Conservation (phyloP, 2,329 filamentous ascomycete genomes). For the Harringtonia lauricola region DNA sequence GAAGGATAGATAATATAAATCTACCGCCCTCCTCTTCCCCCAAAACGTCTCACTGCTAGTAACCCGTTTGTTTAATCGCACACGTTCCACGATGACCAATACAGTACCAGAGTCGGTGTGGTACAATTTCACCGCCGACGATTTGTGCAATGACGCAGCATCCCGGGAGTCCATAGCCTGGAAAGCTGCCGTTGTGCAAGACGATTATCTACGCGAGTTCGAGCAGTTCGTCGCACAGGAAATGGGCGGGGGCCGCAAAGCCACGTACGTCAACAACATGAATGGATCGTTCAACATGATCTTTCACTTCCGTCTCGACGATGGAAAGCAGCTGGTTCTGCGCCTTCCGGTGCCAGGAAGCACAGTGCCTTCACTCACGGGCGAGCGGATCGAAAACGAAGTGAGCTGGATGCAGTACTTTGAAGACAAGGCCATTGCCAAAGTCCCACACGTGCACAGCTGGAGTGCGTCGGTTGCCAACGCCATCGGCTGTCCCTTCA, state of each 20-base stretch:
- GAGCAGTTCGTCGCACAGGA: neutral
- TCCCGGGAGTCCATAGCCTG: neutral
- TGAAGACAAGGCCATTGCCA: neutral
- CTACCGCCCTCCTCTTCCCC: no score
- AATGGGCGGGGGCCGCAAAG: neutral
- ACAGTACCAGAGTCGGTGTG: neutral
- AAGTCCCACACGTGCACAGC: neutral
- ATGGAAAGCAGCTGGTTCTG: neutral
- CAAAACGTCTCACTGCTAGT: no score
- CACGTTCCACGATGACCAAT: neutral
- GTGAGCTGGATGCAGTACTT: constrained; percentile 1
- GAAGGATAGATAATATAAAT: no score
- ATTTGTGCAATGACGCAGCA: neutral
- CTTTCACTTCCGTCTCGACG: neutral
- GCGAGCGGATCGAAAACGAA: neutral
- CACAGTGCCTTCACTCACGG: neutral
- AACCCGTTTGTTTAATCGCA: neutral
- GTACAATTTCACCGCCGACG: neutral
- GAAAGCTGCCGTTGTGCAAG: neutral
- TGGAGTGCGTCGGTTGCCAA: neutral
- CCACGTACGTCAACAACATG: neutral
- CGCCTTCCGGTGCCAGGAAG: neutral
- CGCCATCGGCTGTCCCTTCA: neutral
- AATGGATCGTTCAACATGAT: neutral
- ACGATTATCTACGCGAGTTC: neutral